These are phyloP conservation scores for Ramaria rubella DNA, from an alignment of 768 basidiomycete genomes.

Conservation along the genomic window DNA sequence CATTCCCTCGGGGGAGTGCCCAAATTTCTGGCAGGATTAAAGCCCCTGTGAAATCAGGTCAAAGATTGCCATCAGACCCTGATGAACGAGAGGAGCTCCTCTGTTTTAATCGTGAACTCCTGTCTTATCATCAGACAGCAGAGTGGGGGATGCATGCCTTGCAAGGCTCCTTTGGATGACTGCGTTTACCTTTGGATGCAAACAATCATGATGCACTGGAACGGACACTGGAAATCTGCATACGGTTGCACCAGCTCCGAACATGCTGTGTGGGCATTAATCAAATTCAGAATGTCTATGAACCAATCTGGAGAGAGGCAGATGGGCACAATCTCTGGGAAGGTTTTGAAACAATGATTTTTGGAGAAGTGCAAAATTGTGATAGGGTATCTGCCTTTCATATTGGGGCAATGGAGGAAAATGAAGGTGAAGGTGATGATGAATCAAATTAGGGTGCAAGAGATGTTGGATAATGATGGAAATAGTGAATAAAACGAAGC, in stretches of 20 bases:
- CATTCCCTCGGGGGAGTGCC: slow-evolving; percentile 34
- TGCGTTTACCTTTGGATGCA: slow-evolving; percentile 41
- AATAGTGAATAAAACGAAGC: too few relatives aligned
- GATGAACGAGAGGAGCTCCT: slow-evolving; percentile 20
- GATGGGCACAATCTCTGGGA: slow-evolving; percentile 36
- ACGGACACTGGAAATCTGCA: slow-evolving; percentile 31
- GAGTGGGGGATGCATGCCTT: slow-evolving; percentile 45
- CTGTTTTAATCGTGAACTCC: slow-evolving; percentile 31
- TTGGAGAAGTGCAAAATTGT: slow-evolving; percentile 9
- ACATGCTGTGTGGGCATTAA: slow-evolving; percentile 34
- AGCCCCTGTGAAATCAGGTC: slow-evolving; percentile 33
- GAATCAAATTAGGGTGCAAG: too few relatives aligned
- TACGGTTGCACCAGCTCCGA: slow-evolving; percentile 23
- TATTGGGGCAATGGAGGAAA: slow-evolving; percentile 19
- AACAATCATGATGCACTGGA: slow-evolving; percentile 23
- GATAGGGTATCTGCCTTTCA: slow-evolving; percentile 34
- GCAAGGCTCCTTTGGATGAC: slow-evolving; percentile 40
- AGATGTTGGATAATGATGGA: too few relatives aligned
- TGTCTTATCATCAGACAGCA: slow-evolving; percentile 42
- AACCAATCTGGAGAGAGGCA: slow-evolving; percentile 32
- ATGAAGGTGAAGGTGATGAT: too few relatives aligned
- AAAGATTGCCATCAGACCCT: slow-evolving; percentile 11
- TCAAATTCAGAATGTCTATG: slow-evolving; percentile 33
- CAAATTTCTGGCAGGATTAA: slow-evolving; percentile 29
- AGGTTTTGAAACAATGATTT: slow-evolving; percentile 6